Base-by-base conservation (phyloP, 805 yeast genomes). In the Suhomyces pyralidae region DNA sequence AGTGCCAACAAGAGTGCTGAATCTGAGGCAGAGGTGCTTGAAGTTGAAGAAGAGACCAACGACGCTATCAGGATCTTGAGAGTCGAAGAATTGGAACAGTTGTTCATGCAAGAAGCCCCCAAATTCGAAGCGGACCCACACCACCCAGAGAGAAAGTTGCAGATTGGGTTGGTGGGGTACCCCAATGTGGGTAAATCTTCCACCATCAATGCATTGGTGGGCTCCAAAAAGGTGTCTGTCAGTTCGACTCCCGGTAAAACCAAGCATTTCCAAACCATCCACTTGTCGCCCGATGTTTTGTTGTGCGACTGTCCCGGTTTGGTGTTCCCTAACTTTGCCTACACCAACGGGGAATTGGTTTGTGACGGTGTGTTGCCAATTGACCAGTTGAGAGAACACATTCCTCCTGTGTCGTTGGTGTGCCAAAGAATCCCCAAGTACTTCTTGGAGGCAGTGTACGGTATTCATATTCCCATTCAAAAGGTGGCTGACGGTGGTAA, bases 191-290 rank as follows among this genome's bases (percentile, higher is more conserved):
- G 97, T 75, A 90, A 90, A 67, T 94, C 98, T 1, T 92, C 98
- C n/a, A 94, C 98, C 1, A 94, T 94, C 63, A 94, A 94, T 69
- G 97, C 99, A 0, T 77, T 94, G 42, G 94, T 93, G 45, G 99
- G 99, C 12, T 84, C 97, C 17, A 94, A 94, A 66, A 92, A 90
- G 68, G 99, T 94, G n/a, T 91, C 97, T 2, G 99, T 94, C 38
- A 93, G 98, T 2, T 80, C 98, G 1, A 94, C 99, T 1, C 99
- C 99, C 12, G 99, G 99, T 76, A 94, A 94, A 68, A 94, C 99
- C 12, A 94, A 94, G 69, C 99, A 94, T 78, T 94, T 94, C 80
- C 99, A 94, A 76, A 94, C 99, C 1, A 92, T 94, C 56, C 82
- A 83, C 65, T 79, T 94, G 45, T 83, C 97, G 0, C 88, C 87